Conservation (phyloP, 2,329 filamentous ascomycete genomes). For the Epichloe gansuensis region DNA sequence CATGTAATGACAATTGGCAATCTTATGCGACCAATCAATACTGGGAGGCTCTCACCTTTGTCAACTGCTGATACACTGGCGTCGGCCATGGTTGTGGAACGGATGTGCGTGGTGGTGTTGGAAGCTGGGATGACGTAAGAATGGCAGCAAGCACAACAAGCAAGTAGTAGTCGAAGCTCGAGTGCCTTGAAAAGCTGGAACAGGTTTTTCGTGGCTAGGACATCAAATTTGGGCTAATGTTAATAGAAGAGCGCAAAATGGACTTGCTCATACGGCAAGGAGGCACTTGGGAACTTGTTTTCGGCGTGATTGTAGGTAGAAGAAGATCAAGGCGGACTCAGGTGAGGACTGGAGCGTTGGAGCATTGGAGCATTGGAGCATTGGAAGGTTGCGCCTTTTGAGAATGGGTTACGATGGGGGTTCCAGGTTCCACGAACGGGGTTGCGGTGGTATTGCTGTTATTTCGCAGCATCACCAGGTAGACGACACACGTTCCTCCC, state of each 20-base stretch:
- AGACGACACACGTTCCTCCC: background rate
- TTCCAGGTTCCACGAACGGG: constrained; percentile 3
- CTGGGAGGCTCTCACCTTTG: constrained; percentile 18
- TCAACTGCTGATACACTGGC: constrained; percentile 21
- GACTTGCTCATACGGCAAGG: background rate
- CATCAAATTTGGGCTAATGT: background rate
- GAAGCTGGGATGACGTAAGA: constrained; percentile 10
- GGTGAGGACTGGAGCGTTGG: background rate
- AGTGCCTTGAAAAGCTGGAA: background rate
- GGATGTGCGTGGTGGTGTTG: background rate
- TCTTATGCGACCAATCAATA: background rate
- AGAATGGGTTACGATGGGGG: background rate
- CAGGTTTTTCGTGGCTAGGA: background rate
- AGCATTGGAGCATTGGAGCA: background rate
- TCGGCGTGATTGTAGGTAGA: background rate
- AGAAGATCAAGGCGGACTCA: background rate
- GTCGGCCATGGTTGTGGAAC: constrained; percentile 20
- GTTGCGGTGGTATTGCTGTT: constrained; percentile 1
- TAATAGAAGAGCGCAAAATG: background rate
- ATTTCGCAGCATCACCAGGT: background rate
- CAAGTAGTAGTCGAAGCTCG: background rate
- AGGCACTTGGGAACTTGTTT: background rate
- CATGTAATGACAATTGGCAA: background rate
- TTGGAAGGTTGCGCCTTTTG: background rate
- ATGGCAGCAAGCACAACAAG: background rate